Evolutionary conservation across 1,284 basidiomycete genomes (phyloP), one percentile per base, ranked within the genome.

Genomic region (Polyporus tsugae): DNA sequence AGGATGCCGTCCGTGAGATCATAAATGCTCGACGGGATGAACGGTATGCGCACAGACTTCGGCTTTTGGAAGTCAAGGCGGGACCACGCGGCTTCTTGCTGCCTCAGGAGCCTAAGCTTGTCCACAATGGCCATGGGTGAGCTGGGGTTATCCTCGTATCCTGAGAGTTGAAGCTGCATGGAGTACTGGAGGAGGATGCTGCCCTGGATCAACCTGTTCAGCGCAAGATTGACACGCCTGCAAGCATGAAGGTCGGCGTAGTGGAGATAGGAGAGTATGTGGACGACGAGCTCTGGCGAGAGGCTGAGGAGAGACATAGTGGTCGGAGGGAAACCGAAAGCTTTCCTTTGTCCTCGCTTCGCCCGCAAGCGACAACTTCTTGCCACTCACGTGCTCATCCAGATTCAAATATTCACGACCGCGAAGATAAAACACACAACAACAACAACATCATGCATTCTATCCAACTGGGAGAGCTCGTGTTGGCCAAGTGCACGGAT

Each of bases 1-100:
- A 85, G 85, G 0, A 82, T 70, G 4, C 83, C 83, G 1, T 77
- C 81, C 4, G 81, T 80, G 39, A 86, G 78, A 69, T 86, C 84
- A 63, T 85, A 86, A 46, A 86, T 82, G 29, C 82, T 33, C 79
- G 75, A 49, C 25, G 64, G 73, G 33, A 52, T 65, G 67, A 72
- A 72, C 15, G 69, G 66, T n/a, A 75, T 70, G 22, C 57, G 63
- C 35, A 75, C 63, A 58, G 60, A 49, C 4, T 59, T 61, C 44
- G 64, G 53, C 13, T 65, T 64, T 5, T 66, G 67, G 41, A 73
- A 74, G 29, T 73, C 70, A 2, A 74, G 59, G 33, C 67, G 65
- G 10, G 69, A 44, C 74, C 75, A 76, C 2, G 75, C 67, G 1
- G 63, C 44, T 80, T 83, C 81, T 6, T 76, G 74, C 2, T 65